Evolutionary conservation across 345 rosid genomes (phyloP), one percentile per base, ranked within the genome.

Genomic region (Zanthoxylum bungeanum): DNA sequence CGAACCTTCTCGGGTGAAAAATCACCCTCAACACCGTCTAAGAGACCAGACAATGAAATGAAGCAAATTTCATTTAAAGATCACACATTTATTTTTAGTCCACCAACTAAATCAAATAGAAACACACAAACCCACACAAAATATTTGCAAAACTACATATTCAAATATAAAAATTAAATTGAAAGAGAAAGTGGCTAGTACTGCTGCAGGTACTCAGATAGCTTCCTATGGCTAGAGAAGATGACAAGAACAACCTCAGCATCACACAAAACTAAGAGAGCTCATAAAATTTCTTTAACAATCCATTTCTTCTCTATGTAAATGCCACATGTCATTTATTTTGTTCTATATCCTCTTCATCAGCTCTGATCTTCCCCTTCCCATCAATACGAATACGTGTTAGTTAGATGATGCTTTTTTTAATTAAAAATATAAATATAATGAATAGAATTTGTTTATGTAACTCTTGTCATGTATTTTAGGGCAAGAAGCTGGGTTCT

Each of bases 331-430:
- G 87, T 63, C 87, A 33, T 83, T 83, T 72, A 85, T 79, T 74
- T 87, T 87, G 84, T 87, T 87, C 76, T 87, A 87, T 73, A 85
- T 87, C 76, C 89, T 87, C 82, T 83, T 87, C n/a, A n/a, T n/a
- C 72, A 83, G 60, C 82, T 87, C 91, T 8, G 85, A 86, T 65
- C 77, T 87, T 21, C 91, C 91, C 64, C 91, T 87, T 24, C 91
- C 91, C 91, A 87, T 76, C n/a, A 37, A 22, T 4, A 5, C 27
- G n/a, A 3, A 4, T 1, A 19, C 17, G 51, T 66, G 9, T 19
- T 64, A 0, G 44, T 55, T 7, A 4, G 22, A 0, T 19, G 57
- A 34, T 7, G 9, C 27, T 3, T 27, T 3, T 27, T 44, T 25
- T 8, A 6, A 53, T n/a, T 25, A 44, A 24, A 42, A 1, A 25